Percentiles rank a stretch among this genome's conserved stretches.
Evolutionary conservation across 495 filamentous ascomycete genomes (phyloP).

Genomic region (Aspergillus steynii): DNA sequence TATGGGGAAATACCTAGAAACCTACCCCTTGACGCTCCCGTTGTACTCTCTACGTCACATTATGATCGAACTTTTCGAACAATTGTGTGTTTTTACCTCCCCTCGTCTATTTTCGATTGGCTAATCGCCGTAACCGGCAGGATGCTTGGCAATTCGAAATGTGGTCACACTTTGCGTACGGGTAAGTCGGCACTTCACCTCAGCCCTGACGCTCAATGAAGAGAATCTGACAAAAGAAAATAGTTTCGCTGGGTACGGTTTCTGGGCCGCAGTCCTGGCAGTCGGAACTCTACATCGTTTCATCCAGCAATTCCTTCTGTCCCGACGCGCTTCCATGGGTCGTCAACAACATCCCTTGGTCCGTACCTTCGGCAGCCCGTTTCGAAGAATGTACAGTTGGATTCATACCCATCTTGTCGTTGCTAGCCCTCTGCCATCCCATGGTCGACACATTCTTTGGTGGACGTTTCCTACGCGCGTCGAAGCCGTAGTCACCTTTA

Average conservation of each 20-base stretch:
- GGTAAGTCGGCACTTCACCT: constrained; percentile 18
- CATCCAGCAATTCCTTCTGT: constrained; percentile 10
- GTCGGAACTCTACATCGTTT: constrained; percentile 30
- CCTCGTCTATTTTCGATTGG: not conserved
- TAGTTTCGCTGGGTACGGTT: constrained; percentile 30
- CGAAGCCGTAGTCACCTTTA: constrained; percentile 36
- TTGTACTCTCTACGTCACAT: constrained; percentile 33
- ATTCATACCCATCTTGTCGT: constrained; percentile 36
- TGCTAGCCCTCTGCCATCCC: constrained; percentile 30
- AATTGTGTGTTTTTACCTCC: constrained; percentile 24
- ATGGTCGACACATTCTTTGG: constrained; percentile 30
- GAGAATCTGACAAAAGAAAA: not conserved
- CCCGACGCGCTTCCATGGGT: not conserved
- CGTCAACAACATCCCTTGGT: not conserved
- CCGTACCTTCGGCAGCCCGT: not conserved
- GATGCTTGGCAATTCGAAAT: constrained; percentile 36
- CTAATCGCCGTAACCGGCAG: constrained; percentile 16
- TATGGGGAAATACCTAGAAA: constrained; percentile 28
- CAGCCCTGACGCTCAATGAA: not conserved
- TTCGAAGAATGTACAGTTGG: constrained; percentile 22
- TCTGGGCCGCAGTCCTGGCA: constrained; percentile 31
- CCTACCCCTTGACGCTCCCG: constrained; percentile 21
- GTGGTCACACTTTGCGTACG: constrained; percentile 41
- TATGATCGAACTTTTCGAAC: constrained; percentile 36
- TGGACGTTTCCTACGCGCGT: constrained; percentile 44